These are phyloP conservation scores for Geotrichum europaeum DNA, from an alignment of 1,139 yeast genomes.

Conservation along the genomic window DNA sequence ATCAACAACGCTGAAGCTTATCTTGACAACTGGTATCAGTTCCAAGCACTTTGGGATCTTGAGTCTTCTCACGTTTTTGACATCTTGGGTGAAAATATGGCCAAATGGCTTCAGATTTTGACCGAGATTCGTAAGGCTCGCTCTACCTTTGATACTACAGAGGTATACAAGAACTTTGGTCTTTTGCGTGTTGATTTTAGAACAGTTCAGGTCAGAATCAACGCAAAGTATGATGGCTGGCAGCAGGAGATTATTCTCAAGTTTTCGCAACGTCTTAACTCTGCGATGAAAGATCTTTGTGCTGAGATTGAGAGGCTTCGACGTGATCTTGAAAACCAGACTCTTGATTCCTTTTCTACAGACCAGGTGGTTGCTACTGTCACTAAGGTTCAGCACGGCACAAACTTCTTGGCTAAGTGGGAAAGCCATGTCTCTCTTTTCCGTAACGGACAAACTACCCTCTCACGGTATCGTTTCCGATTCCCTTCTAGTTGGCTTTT, in stretches of 20 bases:
- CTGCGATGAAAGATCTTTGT: conserved; percentile 31
- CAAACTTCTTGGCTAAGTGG: conserved; percentile 33
- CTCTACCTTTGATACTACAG: conserved; percentile 48
- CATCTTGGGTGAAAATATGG: conserved; percentile 37
- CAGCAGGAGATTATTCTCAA: conserved; percentile 44
- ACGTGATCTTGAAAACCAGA: conserved; percentile 34
- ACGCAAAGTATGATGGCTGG: conserved; percentile 53
- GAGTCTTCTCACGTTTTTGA: conserved; percentile 35
- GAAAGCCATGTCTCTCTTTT: conserved; percentile 28
- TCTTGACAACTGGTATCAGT: conserved; percentile 46
- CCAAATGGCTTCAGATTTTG: conserved; percentile 46
- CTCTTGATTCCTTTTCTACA: conserved; percentile 37
- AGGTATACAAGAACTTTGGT: conserved; percentile 40
- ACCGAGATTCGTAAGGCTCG: conserved; percentile 45
- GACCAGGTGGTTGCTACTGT: conserved; percentile 37
- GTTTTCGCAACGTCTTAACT: conserved; percentile 40
- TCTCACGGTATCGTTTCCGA: conserved; percentile 44
- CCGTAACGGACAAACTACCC: conserved; percentile 42
- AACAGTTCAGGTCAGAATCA: conserved; percentile 50
- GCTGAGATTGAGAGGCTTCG: conserved; percentile 31
- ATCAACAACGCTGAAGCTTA: conserved; percentile 36
- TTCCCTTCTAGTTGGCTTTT: conserved; percentile 54
- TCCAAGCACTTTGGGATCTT: conserved; percentile 59
- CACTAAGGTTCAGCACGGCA: conserved; percentile 33
- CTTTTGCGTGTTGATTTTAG: conserved; percentile 41